A percentile compares a stretch with the other conserved stretches of the same genome.
Evolutionary conservation across 139 green algal species (phyloP).

Genomic region (Volvox reticuliferus): DNA sequence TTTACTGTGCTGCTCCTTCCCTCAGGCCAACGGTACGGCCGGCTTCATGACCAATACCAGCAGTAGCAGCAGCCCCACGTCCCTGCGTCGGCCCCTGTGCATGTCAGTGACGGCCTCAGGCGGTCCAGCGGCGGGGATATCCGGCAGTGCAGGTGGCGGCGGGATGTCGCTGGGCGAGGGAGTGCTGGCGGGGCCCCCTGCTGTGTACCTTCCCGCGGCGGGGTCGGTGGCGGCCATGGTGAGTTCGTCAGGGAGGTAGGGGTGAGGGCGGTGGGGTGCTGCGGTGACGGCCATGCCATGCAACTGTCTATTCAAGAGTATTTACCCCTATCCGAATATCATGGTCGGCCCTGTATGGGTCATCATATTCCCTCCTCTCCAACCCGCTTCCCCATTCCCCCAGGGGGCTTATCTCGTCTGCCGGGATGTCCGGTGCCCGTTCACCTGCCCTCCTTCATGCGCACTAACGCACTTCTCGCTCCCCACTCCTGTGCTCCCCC

Average conservation of each 20-base stretch:
- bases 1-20: not conserved
- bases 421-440: too few relatives aligned
- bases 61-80: not conserved
- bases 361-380: too few relatives aligned
- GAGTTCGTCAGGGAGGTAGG: not conserved
- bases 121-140: not conserved
- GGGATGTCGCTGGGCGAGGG: conserved; percentile 26
- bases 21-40: conserved; percentile 1
- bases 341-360: too few relatives aligned
- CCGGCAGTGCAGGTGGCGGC: conserved; percentile 26
- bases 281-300: too few relatives aligned
- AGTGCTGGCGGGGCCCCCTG: conserved; percentile 11
- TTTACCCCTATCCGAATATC: too few relatives aligned
- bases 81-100: conserved; percentile 25
- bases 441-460: too few relatives aligned
- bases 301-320: too few relatives aligned
- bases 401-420: too few relatives aligned
- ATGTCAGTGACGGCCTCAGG: not conserved
- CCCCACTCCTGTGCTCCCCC: too few relatives aligned
- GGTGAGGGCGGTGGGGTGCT: too few relatives aligned
- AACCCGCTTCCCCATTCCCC: too few relatives aligned
- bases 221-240: not conserved
- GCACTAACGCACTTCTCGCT: too few relatives aligned
- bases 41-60: not conserved
- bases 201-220: conserved; percentile 23